Base-by-base conservation (phyloP, 2,329 filamentous ascomycete genomes). In the Rugonectria rugulosa region DNA sequence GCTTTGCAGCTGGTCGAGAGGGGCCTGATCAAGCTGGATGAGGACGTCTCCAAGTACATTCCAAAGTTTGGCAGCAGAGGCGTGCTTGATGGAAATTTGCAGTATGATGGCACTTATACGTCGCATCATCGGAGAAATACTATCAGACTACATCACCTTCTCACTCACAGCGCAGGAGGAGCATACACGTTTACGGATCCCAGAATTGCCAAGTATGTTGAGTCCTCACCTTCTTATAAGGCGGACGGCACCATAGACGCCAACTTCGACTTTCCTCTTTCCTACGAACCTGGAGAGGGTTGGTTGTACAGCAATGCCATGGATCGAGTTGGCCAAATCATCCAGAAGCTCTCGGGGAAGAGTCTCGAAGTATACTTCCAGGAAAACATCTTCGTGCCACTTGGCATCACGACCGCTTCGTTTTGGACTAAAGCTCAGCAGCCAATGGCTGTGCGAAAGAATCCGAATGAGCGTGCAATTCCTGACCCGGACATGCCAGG, bases 291-390 rank as follows among this genome's bases (percentile, higher is more conserved):
- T 0, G 70, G 70, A 1, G 38, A 56, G 10, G 58, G 60, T 5
- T 74, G 69, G 69, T 46, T 40, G 0, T 73, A 73, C 34, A 67
- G 72, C n/a, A 59, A 55, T 20, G 62, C 63, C 1, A 17, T 71
- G 6, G 66, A 72, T 56, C 73, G 72, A 70, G 68, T 63, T 0
- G 69, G 70, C 51, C 42, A 38, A 3, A 24, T 70, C 2, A 61
- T 57, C 2, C 66, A 67, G 2, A 7, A 20, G 8, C 8, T 17
- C 8, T 17, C 8, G 8, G 32, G 6, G n/a, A 10, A 14, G 7
- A 51, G 55, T 0, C 44, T 72, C 9, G 69, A 68, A 12, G 49
- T 53, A 0, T 73, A 65, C 36, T 21, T 42, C 15, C 23, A 34
- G 34, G 5, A 31, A n/a, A 26, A 53, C 5, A 53, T 53, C 24